Base-by-base conservation (phyloP, 179 eudicot genomes). In the Beta corolliflora region DNA sequence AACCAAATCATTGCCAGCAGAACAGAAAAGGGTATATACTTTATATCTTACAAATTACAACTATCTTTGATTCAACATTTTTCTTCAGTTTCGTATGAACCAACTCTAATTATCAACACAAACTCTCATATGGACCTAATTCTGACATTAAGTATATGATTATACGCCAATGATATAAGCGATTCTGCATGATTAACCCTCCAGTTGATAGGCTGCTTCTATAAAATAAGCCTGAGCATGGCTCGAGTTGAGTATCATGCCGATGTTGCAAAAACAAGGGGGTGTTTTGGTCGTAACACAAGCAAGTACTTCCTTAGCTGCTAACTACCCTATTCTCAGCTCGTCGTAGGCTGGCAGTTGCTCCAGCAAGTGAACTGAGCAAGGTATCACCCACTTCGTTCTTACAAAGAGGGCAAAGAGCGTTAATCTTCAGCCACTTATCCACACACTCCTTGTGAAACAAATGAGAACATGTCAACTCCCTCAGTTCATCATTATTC, bases 391-490 rank as follows among this genome's bases (percentile, higher is more conserved):
- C 90, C 53, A 88, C 88, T 78, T 86, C 88, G 19, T 21, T 80
- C 81, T 88, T 88, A 79, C 90, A 88, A 54, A 88, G 90, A 5
- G 90, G 90, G 78, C 90, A 88, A 54, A 82, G 84, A 9, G 90
- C 90, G 52, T 88, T 88, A 61, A 88, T 88, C 82, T 88, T 88
- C 16, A 88, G 87, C 90, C 90, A 88, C 77, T 88, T 88, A 54
- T 88, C 90, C 29, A 88, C 90, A 72, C 90, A 88, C 3, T 88
- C 90, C 83, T 88, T 88, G 82, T 88, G 90, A 71, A 88, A 88
- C 79, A 88, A 76, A 82, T 88, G 90, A 48, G 81, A 58, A 60
- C 90, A 88, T n/a, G 88, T 85, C 81, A 88, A 76, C 66, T 88
- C 90, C 63, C 90, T 73, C 14, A 88, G 65, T 66, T 88, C 90